phyloP scores from a whole-genome alignment of 148 eudicot genomes.

The Camellia granthamiana region DNA sequence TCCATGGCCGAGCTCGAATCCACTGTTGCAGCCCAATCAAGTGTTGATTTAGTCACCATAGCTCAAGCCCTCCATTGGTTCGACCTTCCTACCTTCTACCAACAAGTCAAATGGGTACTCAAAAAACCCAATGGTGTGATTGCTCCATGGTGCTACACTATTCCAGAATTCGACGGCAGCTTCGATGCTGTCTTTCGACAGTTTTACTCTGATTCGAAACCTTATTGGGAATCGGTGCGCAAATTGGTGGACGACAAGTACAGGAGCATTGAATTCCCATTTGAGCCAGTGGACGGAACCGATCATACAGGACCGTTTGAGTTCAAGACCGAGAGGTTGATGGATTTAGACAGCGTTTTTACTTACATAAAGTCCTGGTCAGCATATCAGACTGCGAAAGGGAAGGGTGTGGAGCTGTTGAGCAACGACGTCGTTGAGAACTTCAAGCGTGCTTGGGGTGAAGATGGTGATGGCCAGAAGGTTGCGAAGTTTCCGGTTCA shows the following conservation, averaged over 20 bases:
- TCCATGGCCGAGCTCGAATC: conserved; percentile 30
- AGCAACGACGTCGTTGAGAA: conserved; percentile 46
- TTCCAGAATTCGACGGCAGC: conserved; percentile 33
- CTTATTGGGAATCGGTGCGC: conserved; percentile 52
- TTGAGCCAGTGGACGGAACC: conserved; percentile 64
- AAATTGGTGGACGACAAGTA: conserved; percentile 53
- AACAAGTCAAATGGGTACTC: conserved; percentile 50
- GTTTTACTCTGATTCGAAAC: conserved; percentile 35
- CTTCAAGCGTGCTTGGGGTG: conserved; percentile 62
- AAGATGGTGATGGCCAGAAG: conserved; percentile 41
- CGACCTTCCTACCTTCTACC: conserved; percentile 56
- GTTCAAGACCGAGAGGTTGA: conserved; percentile 46
- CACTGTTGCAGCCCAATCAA: conserved; percentile 32
- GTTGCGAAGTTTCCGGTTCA: conserved; percentile 53
- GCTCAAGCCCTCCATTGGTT: conserved; percentile 93
- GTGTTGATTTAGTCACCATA: conserved; percentile 60
- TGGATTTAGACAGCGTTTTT: conserved; percentile 59
- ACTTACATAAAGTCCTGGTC: conserved; percentile 70
- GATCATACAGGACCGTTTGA: conserved; percentile 64
- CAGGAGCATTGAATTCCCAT: conserved; percentile 53
- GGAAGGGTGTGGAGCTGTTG: conserved; percentile 70
- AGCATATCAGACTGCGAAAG: conserved; percentile 69
- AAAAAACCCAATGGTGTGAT: conserved; percentile 74
- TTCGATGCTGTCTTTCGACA: conserved; percentile 48
- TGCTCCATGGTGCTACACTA: conserved; percentile 89